Conservation (phyloP, 495 filamentous ascomycete species). For the Talaromyces adpressus region DNA sequence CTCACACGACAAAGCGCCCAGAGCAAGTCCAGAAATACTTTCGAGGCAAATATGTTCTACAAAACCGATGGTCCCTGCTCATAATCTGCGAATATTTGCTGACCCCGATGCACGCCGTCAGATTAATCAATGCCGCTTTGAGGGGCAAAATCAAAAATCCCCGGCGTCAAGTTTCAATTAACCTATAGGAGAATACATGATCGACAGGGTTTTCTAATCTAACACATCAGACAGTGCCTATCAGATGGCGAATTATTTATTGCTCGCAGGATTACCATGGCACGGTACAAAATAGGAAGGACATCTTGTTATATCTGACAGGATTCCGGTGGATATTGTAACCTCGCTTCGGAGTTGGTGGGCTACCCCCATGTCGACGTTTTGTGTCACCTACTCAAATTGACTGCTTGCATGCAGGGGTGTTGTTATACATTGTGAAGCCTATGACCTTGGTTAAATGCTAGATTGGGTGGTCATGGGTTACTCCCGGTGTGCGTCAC, state of each 20-base stretch:
- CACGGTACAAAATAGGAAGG: neutral
- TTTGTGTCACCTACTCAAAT: neutral
- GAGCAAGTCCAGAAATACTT: neutral
- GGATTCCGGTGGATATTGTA: neutral
- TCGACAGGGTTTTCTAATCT: neutral
- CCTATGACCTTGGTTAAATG: neutral
- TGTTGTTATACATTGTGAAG: neutral
- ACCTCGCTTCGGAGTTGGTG: neutral
- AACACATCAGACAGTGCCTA: neutral
- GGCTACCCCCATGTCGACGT: neutral
- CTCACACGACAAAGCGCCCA: neutral
- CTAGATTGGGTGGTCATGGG: neutral
- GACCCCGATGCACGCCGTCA: neutral
- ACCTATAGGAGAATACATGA: neutral
- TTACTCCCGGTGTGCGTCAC: neutral
- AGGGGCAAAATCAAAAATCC: neutral
- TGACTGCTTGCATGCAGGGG: neutral
- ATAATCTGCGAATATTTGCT: neutral
- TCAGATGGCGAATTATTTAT: neutral
- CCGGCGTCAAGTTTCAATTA: neutral
- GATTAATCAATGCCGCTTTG: neutral
- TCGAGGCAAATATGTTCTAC: neutral
- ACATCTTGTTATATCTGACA: neutral
- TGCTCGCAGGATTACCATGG: neutral
- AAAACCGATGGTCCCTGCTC: neutral